Evolutionary conservation across 345 rosid species (phyloP), one percentile per base, ranked within the genome.

Genomic region (Salix viminalis): DNA sequence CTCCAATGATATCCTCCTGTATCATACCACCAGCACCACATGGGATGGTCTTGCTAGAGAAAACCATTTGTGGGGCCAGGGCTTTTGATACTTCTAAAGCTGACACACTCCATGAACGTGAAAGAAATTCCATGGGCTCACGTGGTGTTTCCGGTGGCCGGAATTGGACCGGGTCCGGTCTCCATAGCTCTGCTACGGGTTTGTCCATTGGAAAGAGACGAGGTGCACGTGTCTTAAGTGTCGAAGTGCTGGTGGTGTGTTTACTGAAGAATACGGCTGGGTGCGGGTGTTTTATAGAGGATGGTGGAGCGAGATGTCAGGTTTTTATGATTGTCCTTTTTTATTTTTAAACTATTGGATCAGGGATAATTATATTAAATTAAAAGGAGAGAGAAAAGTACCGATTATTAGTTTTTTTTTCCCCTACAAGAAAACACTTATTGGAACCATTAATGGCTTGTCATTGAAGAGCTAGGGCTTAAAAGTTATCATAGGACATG

Each of bases 71-170:
- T 1, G 97, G 94, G 2, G 87, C 84, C 48, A 94, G 81, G 36
- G 91, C 97, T 69, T 88, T 91, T 2, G 97, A 91, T 72, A 96
- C 92, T 75, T 93, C 95, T 5, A 84, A 82, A 14, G 99, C 97
- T 4, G 99, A 96, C 36, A 90, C 82, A 72, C 98, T 96, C 98
- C 99, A 96, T 4, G 99, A 92, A 9, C 98, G 94, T 39, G 99
- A 88, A 9, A 96, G 83, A 76, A 94, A 96, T 88, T 96, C 99
- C 99, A 94, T 96, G 32, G 99, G 93, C 70, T 94, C 98, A 1
- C 82, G 82, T 8, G 97, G 97, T 0, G 97, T 91, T 80, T 96
- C 97, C 79, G 98, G 99, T 23, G 91, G 97, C 30, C 94, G 80
- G 91, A 83, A 92, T 46, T 24, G 65, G 36, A 76, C 79, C 73